Conservation (phyloP, 169 alveolate species). For the Cystoisospora suis region DNA sequence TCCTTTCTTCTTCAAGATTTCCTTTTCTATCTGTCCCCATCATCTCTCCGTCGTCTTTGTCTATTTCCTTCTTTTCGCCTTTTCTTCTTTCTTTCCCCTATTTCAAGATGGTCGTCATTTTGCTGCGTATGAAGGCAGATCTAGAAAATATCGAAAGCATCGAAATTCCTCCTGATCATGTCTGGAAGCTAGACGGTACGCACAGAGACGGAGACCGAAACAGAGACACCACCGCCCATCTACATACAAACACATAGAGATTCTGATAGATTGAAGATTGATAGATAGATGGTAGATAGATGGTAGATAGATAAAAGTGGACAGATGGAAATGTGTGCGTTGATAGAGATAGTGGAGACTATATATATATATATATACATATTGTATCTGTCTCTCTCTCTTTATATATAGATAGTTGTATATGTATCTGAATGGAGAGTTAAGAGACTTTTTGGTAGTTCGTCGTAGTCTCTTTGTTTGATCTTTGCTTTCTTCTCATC, state of each 20-base stretch:
- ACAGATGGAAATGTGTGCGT: background rate
- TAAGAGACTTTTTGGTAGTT: too few relatives aligned
- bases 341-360: background rate
- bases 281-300: too few relatives aligned
- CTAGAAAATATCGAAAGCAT: slow-evolving; percentile 51
- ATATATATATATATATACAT: slow-evolving; percentile 7
- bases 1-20: background rate
- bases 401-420: background rate
- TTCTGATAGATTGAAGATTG: too few relatives aligned
- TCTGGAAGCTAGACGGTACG: slow-evolving; percentile 56
- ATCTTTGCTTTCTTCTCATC: too few relatives aligned
- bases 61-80: background rate
- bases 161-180: slow-evolving; percentile 46
- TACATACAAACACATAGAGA: too few relatives aligned
- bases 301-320: background rate
- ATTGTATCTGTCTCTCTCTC: slow-evolving; percentile 1
- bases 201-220: background rate
- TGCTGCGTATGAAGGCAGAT: slow-evolving; percentile 56
- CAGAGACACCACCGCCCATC: too few relatives aligned
- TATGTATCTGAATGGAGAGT: too few relatives aligned
- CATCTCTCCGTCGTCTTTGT: background rate
- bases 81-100: background rate
- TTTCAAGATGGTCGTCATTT: slow-evolving; percentile 52
- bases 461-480: too few relatives aligned
- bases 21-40: too few relatives aligned